Percentiles rank a stretch among this genome's conserved stretches.
These are phyloP conservation scores for Babesia sp. DNA, from an alignment of 169 alveolate species.

Conservation along the genomic window DNA sequence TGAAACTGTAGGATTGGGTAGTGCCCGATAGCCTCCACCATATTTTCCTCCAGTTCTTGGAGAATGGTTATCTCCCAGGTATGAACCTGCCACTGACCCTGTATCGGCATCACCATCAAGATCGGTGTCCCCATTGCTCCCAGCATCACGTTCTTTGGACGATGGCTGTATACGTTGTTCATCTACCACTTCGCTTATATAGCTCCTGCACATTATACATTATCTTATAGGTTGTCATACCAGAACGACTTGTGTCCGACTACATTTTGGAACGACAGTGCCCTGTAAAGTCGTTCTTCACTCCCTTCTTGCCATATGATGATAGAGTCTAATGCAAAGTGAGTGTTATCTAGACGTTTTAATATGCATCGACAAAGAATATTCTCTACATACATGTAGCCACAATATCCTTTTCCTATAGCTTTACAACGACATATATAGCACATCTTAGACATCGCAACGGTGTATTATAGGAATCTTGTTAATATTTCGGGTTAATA, in stretches of 20 bases:
- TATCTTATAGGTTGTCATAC: neutral
- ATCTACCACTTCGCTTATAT: constrained; percentile 49
- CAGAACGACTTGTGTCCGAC: constrained; percentile 66
- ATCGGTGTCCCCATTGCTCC: constrained; percentile 3
- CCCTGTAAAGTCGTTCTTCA: constrained; percentile 56
- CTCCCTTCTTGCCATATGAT: constrained; percentile 69
- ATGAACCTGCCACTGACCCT: neutral
- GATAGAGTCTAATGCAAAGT: constrained; percentile 67
- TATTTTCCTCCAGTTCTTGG: neutral
- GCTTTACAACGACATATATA: no score
- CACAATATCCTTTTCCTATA: no score
- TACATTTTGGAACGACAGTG: constrained; percentile 62
- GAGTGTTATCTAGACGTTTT: no score
- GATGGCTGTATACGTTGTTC: constrained; percentile 20
- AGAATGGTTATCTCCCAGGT: neutral
- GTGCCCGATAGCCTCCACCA: constrained; percentile 25
- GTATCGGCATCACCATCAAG: constrained; percentile 13
- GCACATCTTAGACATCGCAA: no score
- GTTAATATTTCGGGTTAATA: no score
- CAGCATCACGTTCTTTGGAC: constrained; percentile 8
- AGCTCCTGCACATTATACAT: constrained; percentile 20
- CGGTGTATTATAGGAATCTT: no score
- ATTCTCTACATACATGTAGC: no score
- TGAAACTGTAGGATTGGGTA: constrained; percentile 43
- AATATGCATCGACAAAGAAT: no score